Evolutionary conservation across 2,329 filamentous ascomycete genomes (phyloP).

Genomic region (Cytospora chrysosperma): DNA sequence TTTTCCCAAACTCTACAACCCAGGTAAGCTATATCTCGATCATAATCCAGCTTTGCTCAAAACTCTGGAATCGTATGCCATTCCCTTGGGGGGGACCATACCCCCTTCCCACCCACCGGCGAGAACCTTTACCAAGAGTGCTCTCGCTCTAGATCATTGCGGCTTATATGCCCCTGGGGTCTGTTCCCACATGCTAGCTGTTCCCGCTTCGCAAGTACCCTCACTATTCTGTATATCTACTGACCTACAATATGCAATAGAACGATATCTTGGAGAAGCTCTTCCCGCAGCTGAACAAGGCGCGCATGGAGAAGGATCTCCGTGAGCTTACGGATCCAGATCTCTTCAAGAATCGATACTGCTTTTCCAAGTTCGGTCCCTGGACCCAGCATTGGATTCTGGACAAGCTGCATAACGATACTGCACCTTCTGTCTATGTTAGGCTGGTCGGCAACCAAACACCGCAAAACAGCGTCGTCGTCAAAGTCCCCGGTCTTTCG

Average conservation of each 20-base stretch:
- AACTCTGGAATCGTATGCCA: background rate
- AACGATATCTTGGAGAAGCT: background rate
- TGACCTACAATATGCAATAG: background rate
- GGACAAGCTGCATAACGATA: background rate
- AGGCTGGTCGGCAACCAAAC: background rate
- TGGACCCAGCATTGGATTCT: background rate
- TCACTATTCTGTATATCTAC: background rate
- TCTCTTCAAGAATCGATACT: background rate
- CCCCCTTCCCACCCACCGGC: no score
- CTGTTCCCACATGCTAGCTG: background rate
- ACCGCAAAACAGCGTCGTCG: conserved; percentile 3
- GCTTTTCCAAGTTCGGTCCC: background rate
- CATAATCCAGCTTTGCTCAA: background rate
- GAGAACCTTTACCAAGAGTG: background rate
- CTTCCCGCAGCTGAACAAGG: conserved; percentile 3
- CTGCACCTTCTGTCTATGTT: background rate
- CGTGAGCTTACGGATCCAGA: background rate
- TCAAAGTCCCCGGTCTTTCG: background rate
- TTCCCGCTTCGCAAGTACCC: background rate
- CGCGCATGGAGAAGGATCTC: background rate
- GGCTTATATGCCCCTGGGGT: background rate
- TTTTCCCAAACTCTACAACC: background rate
- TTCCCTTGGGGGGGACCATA: background rate
- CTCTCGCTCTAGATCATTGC: background rate
- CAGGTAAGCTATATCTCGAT: background rate